Conservation (phyloP, 257 asterid species). For the Primulina eburnea region DNA sequence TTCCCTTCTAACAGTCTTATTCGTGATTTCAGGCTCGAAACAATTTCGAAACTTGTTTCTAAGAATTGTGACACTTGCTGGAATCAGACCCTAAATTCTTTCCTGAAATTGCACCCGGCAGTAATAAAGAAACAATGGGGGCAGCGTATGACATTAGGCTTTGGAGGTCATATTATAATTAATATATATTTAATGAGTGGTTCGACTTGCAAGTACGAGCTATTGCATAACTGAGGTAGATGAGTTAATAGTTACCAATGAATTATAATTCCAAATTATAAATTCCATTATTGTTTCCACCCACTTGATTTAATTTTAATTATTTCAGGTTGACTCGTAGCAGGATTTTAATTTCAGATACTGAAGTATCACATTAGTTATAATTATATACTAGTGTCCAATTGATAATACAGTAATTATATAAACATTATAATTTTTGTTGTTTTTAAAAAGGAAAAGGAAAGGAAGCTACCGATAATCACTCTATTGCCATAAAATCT, state of each 20-base stretch:
- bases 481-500: no score
- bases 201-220: background rate
- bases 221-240: background rate
- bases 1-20: no score
- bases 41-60: no score
- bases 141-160: background rate
- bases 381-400: no score
- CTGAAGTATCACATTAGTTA: no score
- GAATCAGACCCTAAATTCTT: no score
- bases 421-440: no score
- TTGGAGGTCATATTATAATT: background rate
- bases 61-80: no score
- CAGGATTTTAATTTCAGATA: background rate
- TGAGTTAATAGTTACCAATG: background rate
- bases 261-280: background rate
- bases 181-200: background rate
- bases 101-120: slow-evolving; percentile 20
- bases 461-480: no score
- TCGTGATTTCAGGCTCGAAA: no score
- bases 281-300: background rate
- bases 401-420: no score
- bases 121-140: background rate
- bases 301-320: background rate
- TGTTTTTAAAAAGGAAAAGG: no score
- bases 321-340: background rate